Percentiles rank a stretch among this genome's conserved stretches.
Conservation (phyloP, 441 rosid species). For the Populus trichocarpa region DNA sequence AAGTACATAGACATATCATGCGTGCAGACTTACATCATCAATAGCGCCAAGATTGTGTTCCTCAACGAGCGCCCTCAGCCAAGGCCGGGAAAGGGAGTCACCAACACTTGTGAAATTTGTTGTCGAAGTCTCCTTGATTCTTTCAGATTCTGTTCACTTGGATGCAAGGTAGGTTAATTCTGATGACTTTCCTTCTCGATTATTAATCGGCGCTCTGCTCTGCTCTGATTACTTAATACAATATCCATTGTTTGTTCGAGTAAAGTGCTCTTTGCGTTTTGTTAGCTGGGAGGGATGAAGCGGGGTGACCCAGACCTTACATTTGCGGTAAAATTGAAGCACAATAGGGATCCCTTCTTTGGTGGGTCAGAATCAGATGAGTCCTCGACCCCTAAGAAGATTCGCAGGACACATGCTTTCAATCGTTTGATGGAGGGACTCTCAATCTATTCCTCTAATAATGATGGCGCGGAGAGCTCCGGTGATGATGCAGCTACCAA, state of each 20-base stretch:
- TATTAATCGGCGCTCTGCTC: background rate
- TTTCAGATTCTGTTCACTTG: constrained; percentile 86
- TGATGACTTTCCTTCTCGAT: background rate
- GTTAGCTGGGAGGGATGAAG: constrained; percentile 69
- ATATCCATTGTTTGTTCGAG: background rate
- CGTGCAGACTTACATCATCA: constrained; percentile 82
- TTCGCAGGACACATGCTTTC: constrained; percentile 48
- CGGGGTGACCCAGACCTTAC: constrained; percentile 55
- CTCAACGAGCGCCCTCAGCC: constrained; percentile 83
- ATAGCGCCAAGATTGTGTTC: constrained; percentile 85
- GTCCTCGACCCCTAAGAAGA: constrained; percentile 65
- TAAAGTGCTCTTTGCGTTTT: background rate
- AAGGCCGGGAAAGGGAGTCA: constrained; percentile 86
- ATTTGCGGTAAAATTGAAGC: constrained; percentile 45
- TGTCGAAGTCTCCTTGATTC: constrained; percentile 82
- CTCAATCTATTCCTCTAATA: constrained; percentile 37
- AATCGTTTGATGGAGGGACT: constrained; percentile 57
- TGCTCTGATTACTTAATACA: background rate
- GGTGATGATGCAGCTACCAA: constrained; percentile 49
- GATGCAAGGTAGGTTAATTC: constrained; percentile 59
- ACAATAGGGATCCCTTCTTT: constrained; percentile 31
- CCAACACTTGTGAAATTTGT: constrained; percentile 79
- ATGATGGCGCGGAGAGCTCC: constrained; percentile 26
- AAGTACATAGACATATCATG: constrained; percentile 69
- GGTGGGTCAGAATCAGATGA: constrained; percentile 52